These are phyloP conservation scores for Protomyces lactucae-debilis DNA, from an alignment of 1,139 yeast genomes.

Conservation along the genomic window DNA sequence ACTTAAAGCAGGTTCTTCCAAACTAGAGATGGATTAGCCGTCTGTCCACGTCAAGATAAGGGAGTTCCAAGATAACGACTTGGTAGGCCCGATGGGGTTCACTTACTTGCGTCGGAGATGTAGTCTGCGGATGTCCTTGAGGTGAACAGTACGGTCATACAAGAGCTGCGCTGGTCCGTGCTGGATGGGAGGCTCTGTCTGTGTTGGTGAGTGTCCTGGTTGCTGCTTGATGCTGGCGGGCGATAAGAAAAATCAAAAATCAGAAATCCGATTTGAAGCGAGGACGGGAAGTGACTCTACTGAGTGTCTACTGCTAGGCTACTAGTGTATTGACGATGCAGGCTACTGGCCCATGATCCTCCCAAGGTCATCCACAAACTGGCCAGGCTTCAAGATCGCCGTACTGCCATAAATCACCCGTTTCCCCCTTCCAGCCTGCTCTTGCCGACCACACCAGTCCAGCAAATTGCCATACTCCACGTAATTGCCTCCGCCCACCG, in stretches of 20 bases:
- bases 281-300: too few relatives aligned
- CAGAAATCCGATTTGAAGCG: too few relatives aligned
- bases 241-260: neutral
- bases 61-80: neutral
- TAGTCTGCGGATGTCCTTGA: conserved; percentile 1
- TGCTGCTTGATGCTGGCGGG: neutral
- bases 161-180: neutral
- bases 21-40: neutral
- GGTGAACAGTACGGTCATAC: neutral
- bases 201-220: neutral
- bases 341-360: conserved; percentile 27
- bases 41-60: neutral
- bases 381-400: conserved; percentile 67
- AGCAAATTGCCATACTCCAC: conserved; percentile 88
- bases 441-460: conserved; percentile 61
- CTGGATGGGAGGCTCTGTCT: neutral
- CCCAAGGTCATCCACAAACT: conserved; percentile 69
- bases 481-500: conserved; percentile 95
- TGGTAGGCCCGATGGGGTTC: neutral
- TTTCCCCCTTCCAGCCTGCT: conserved; percentile 36
- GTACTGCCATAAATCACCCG: conserved; percentile 82
- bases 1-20: neutral
- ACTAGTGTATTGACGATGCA: too few relatives aligned
- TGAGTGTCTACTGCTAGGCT: too few relatives aligned
- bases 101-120: neutral